Evolutionary conservation across 2,329 filamentous ascomycete genomes (phyloP), one percentile per base, ranked within the genome.

Genomic region (Endocalyx cinctus): DNA sequence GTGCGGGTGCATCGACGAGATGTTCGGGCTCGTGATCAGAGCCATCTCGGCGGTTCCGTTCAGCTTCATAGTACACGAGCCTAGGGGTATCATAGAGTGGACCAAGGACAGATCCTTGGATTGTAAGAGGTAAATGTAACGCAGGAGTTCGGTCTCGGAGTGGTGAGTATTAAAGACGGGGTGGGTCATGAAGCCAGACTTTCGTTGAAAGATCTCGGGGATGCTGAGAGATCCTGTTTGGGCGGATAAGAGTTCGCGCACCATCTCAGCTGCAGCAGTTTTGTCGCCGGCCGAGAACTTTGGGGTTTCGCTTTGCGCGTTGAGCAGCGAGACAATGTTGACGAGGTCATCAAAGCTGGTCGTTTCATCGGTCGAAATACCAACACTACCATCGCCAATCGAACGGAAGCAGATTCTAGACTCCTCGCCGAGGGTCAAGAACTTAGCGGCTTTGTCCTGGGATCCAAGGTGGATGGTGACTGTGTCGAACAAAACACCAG

Each of bases 21-120:
- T 87, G 31, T 82, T 77, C 1, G 81, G 78, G 63, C 80, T 82
- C 1, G 85, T 85, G 35, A 96, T 74, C 6, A 89, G 84, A 12
- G 85, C 75, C 90, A 97, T 96, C 66, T 96, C 87, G 1, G 86
- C 86, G 4, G 89, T 92, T 26, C 84, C 86, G 59, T 96, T 96
- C 33, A 96, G 79, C 71, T 97, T 97, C 90, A 97, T 97, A 11
- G 90, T 97, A 70, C 90, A 97, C 2, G 90, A 96, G 14, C 90
- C 90, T 2, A 97, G 76, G 3, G 90, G 88, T 41, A 97, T 97
- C 90, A 97, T 97, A 12, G 89, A 96, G 65, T 97, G 90, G 3
- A 89, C 86, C 5, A 96, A 72, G 2, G 90, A 96, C 11, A 97
- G 68, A 57, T 97, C 90, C 68, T 94, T 96, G 31, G 88, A 94